Base-by-base conservation (phyloP, 2,329 filamentous ascomycete species). In the Phoma sp. region DNA sequence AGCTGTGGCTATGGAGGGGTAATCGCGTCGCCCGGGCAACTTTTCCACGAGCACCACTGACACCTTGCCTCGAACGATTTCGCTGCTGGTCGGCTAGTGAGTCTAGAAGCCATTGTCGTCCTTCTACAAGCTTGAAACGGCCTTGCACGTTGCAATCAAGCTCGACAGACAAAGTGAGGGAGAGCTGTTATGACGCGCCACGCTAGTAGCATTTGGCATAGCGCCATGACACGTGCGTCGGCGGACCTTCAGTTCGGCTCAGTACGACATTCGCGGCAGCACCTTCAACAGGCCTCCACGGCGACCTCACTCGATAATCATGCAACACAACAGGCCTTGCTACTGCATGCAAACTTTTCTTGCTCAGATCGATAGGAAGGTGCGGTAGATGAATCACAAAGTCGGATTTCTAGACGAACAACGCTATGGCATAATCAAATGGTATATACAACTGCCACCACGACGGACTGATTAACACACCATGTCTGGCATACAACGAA, bases 1-100 rank as follows among this genome's bases (percentile, higher is more conserved):
- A 54, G 36, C 31, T 50, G 32, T 43, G 57, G 7, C 12, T 40
- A 32, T 51, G 40, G 43, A 56, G 47, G 50, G 50, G 50, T 38
- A 53, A 19, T n/a, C 17, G 33, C 45, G 40, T 55, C 45, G 40
- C 40, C 36, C 9, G 22, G 39, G 52, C 40, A 50, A 50, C 46
- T 51, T 32, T 19, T 22, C 32, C 43, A 43, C 41, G 17, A 27
- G 25, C 37, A 15, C 17, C 10, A 41, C 39, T 49, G 48, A 41
- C 54, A 32, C 8, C 6, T 37, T 7, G 9, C n/a, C 13, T 38
- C n/a, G 25, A 25, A 31, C 29, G 17, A 9, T 22, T 47, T 8
- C 4, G 3, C 24, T 32, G 19, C 6, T 25, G 27, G 2, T 24
- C 2, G 15, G 15, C 12, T 17, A n/a, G 25, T n/a, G 17, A 39